phyloP scores from a whole-genome alignment of 306 rosid genomes.

The Cicer yamashitae region DNA sequence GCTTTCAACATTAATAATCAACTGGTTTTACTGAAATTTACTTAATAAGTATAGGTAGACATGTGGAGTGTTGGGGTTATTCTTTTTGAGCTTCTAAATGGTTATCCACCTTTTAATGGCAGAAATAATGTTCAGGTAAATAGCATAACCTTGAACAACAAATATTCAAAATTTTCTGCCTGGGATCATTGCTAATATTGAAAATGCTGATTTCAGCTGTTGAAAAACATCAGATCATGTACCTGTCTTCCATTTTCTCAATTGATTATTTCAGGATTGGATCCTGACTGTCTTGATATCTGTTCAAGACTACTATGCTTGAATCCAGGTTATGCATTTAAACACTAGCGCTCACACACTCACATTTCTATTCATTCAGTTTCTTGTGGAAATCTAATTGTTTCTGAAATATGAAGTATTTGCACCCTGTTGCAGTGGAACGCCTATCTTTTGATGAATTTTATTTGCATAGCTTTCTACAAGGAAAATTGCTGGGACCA shows the following conservation, averaged over 20 bases:
- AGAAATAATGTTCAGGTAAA: constrained; percentile 68
- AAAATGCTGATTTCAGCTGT: constrained; percentile 49
- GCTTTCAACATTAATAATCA: not conserved
- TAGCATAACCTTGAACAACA: not conserved
- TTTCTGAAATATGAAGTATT: constrained; percentile 32
- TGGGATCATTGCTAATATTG: constrained; percentile 28
- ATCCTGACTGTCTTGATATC: constrained; percentile 62
- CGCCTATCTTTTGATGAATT: constrained; percentile 66
- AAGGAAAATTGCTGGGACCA: constrained; percentile 28
- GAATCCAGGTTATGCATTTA: constrained; percentile 59
- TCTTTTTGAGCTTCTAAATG: constrained; percentile 76
- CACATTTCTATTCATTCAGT: constrained; percentile 8
- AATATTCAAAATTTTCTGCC: not conserved
- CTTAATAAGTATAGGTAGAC: constrained; percentile 54
- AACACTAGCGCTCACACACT: not conserved
- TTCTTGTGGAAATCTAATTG: constrained; percentile 13
- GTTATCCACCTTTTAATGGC: constrained; percentile 70
- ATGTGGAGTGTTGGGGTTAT: constrained; percentile 81
- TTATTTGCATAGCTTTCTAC: constrained; percentile 55
- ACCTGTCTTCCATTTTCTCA: constrained; percentile 62
- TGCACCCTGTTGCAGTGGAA: constrained; percentile 50
- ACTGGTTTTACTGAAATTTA: constrained; percentile 23
- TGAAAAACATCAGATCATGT: constrained; percentile 60
- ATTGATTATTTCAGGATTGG: constrained; percentile 47
- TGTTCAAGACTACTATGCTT: constrained; percentile 60